Evolutionary conservation across 1,284 basidiomycete genomes (phyloP), one percentile per base, ranked within the genome.

Genomic region (Moesziomyces sp.): DNA sequence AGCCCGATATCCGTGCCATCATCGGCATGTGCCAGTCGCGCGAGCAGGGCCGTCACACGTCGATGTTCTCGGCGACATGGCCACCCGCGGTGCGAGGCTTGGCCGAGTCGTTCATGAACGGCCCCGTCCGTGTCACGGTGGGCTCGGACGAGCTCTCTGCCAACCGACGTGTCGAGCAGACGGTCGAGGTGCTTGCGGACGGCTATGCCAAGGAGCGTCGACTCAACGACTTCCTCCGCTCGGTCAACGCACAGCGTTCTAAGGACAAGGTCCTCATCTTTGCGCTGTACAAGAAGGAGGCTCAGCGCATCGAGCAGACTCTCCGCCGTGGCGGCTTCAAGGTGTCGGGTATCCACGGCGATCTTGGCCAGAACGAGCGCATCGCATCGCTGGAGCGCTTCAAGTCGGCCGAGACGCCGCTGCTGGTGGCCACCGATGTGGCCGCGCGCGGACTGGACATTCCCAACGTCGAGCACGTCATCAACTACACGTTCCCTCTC

Each of bases 401-500:
- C 88, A 97, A 95, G 85, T 89, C 88, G 26, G 96, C 94, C 5
- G 88, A 87, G 59, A 92, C 91, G 2, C 90, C 91, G 46, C 85
- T 99, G 18, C 88, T 99, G 63, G 96, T 99, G 28, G 97, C 97
- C 5, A 99, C 96, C 24, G 96, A 99, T 84, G 96, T 99, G 4
- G 97, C 97, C 0, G 95, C 96, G 24, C 89, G 96, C 69, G 97
- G 96, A 19, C 87, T 99, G 68, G 96, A 99, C 86, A 98, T 99
- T 78, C 95, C 97, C 4, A 92, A 97, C 82, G 97, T 99, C 40
- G 92, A 91, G 49, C 89, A 91, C 34, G 85, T 86, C 40, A 70
- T 86, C 66, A 84, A 84, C 86, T 97, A 98, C 81, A 97, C 94
- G 10, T 99, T 99, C 88, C 97, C 97, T 18, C 87, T 99, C 76